Evolutionary conservation across 1,139 yeast genomes (phyloP).

Genomic region (Hyphopichia fennica): DNA sequence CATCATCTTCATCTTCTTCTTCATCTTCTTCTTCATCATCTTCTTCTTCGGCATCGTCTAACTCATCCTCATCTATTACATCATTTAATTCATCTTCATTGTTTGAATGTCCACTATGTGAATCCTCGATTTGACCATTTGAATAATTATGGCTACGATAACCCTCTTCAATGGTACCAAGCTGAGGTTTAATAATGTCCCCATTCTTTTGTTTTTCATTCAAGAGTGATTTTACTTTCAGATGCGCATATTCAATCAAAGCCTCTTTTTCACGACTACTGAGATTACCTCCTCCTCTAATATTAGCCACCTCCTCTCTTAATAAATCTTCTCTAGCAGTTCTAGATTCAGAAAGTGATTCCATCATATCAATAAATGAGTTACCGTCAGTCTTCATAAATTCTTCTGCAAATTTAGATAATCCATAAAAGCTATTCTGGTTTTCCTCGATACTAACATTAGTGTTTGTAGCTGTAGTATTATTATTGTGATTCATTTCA

Average conservation of each 20-base stretch:
- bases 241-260: constrained; percentile 2
- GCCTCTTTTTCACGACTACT: background rate
- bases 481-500: constrained; percentile 3
- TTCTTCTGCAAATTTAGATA: constrained; percentile 74
- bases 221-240: constrained; percentile 1
- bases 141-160: background rate
- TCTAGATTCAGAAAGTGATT: constrained; percentile 62
- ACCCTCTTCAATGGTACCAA: constrained; percentile 5
- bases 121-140: background rate
- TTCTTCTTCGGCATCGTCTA: constrained; percentile 21
- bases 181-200: background rate
- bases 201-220: background rate
- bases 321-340: constrained; percentile 47
- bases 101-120: constrained; percentile 9
- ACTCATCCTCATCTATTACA: constrained; percentile 12
- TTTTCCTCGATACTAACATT: background rate
- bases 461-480: no score
- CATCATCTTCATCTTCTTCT: constrained; percentile 26
- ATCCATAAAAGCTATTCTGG: constrained; percentile 19
- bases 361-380: constrained; percentile 76
- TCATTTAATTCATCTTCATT: constrained; percentile 15
- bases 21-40: constrained; percentile 26
- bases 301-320: constrained; percentile 12
- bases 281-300: background rate
- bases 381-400: constrained; percentile 72